These are phyloP conservation scores for Speleostelium caveatum DNA, from an alignment of 78 protist species.

Conservation along the genomic window DNA sequence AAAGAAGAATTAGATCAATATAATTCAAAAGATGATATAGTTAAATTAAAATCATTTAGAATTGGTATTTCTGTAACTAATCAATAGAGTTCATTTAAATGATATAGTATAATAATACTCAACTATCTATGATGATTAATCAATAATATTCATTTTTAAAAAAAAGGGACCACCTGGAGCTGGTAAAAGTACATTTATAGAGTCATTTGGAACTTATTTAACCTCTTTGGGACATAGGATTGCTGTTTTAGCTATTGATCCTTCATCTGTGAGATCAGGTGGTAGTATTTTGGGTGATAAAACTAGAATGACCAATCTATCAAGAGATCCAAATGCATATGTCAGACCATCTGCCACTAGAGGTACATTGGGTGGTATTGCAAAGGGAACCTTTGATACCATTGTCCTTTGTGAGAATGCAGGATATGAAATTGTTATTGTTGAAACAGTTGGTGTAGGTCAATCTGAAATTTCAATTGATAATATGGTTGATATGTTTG, in stretches of 20 bases:
- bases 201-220: slow-evolving; percentile 90
- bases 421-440: slow-evolving; percentile 90
- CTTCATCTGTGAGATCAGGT: slow-evolving; percentile 90
- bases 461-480: slow-evolving; percentile 94
- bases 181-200: slow-evolving; percentile 98
- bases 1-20: slow-evolving; percentile 9
- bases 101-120: too few species aligned
- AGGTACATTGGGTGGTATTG: slow-evolving; percentile 88
- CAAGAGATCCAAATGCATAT: slow-evolving; percentile 88
- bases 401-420: slow-evolving; percentile 92
- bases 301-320: slow-evolving; percentile 95
- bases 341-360: slow-evolving; percentile 94
- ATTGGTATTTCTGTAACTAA: slow-evolving; percentile 92
- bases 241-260: slow-evolving; percentile 97
- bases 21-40: not conserved
- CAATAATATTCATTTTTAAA: too few species aligned
- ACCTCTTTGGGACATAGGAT: slow-evolving; percentile 44
- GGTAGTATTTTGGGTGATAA: slow-evolving; percentile 98
- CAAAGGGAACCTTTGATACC: slow-evolving; percentile 89
- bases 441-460: slow-evolving; percentile 99
- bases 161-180: slow-evolving; percentile 99
- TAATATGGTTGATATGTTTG: slow-evolving; percentile 92
- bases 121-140: too few species aligned
- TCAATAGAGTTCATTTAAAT: too few species aligned
- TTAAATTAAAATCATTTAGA: slow-evolving; percentile 87